Evolutionary conservation across 2,329 filamentous ascomycete species (phyloP).

Genomic region (Colletotrichum kahawae): DNA sequence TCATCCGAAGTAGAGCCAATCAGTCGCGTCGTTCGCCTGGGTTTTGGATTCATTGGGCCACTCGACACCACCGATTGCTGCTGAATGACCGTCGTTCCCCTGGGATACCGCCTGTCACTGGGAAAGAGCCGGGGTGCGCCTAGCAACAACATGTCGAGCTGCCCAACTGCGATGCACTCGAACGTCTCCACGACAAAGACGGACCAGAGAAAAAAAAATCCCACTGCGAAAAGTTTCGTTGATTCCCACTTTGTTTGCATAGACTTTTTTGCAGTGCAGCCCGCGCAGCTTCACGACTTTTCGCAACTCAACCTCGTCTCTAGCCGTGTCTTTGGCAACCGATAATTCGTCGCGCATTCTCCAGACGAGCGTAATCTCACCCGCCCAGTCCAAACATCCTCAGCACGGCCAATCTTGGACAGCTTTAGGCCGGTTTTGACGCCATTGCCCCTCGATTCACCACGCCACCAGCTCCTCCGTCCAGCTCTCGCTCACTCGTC

Average conservation of each 20-base stretch:
- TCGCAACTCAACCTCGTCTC: neutral
- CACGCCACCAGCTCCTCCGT: slow-evolving; percentile 2
- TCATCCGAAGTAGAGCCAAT: slow-evolving; percentile 22
- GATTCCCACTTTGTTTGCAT: slow-evolving; percentile 17
- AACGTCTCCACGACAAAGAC: neutral
- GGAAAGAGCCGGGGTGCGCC: neutral
- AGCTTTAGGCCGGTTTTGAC: neutral
- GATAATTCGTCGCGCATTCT: slow-evolving; percentile 2
- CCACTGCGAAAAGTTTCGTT: slow-evolving; percentile 14
- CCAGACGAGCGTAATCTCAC: slow-evolving; percentile 12
- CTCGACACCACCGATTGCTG: neutral
- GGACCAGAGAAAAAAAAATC: slow-evolving; percentile 1
- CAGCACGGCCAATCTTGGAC: neutral
- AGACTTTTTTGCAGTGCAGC: slow-evolving; percentile 5
- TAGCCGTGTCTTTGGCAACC: neutral
- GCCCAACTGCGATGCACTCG: slow-evolving; percentile 14
- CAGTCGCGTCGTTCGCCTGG: slow-evolving; percentile 22
- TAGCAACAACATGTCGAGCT: slow-evolving; percentile 11
- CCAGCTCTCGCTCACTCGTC: neutral
- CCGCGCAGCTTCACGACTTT: neutral
- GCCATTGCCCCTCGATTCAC: slow-evolving; percentile 16
- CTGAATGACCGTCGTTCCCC: slow-evolving; percentile 7
- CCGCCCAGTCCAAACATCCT: neutral
- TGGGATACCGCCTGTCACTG: slow-evolving; percentile 10
- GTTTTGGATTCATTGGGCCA: slow-evolving; percentile 28